Base-by-base conservation (phyloP, 352 stramenopile species). In the Aphanomyces cochlioides region DNA sequence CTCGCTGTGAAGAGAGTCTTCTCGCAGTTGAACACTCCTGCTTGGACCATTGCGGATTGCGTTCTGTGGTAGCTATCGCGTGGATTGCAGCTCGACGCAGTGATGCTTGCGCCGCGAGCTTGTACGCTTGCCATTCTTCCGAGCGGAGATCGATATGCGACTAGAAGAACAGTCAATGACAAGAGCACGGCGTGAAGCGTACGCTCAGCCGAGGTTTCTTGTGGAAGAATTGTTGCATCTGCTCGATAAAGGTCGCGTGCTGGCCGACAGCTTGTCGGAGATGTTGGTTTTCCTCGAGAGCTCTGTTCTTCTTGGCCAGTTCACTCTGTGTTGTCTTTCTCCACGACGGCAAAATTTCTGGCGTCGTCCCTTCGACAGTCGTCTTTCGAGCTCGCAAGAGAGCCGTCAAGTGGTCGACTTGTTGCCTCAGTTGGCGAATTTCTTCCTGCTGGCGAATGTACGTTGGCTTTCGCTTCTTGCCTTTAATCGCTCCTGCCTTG, bases 231-330 rank as follows among this genome's bases (percentile, higher is more conserved):
- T 41, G 57, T 17, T 66, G 57, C 57, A 67, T 67, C n/a, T 48
- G 41, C 10, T 67, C 40, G 59, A 67, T 56, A 40, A 67, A 67
- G 21, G 59, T 67, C 4, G 19, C 4, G 10, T 67, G 59, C 15
- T 67, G 40, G 5, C 34, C 10, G 21, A 67, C 19, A 4, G 59
- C 41, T 4, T 48, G 41, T 45, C 56, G n/a, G 43, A 67, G 41
- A 21, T 67, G 39, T 50, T 67, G 41, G 19, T 67, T 54, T 54
- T 67, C 59, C 5, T 67, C 40, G 3, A 50, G 21, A 17, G 43
- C 39, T 8, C 5, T 19, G 6, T 34, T 54, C 41, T 56, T 56
- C 12, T 21, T 45, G 15, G 40, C 34, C 19, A 28, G 38, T 40
- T 56, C 41, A 8, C 21, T 17, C 59, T 67, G 54, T 56, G 59